Evolutionary conservation across 2,329 filamentous ascomycete genomes (phyloP).

Genomic region (Fusarium goolgardi): DNA sequence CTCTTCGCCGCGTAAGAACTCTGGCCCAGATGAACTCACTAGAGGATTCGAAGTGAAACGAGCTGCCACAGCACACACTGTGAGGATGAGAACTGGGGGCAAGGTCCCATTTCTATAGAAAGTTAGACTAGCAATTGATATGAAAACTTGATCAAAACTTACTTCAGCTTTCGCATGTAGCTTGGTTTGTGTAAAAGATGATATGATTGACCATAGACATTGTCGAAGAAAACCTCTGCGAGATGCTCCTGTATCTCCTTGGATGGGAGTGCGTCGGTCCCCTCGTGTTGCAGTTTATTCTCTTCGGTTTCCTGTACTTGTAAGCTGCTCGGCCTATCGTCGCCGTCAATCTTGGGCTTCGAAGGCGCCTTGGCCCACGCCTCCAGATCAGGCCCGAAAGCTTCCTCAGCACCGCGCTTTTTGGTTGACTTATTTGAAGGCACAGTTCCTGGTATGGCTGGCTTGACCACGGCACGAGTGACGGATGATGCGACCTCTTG

Average conservation of each 20-base stretch:
- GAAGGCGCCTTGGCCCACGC: conserved; percentile 77
- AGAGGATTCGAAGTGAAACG: conserved; percentile 92
- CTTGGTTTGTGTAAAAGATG: conserved; percentile 95
- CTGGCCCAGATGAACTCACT: conserved; percentile 76
- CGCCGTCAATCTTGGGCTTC: conserved; percentile 62
- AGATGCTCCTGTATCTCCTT: conserved; percentile 93
- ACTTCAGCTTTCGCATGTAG: conserved; percentile 89
- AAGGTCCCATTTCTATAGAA: conserved; percentile 65
- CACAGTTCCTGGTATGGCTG: conserved; percentile 70
- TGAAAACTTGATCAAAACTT: conserved; percentile 50
- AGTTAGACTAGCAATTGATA: conserved; percentile 12
- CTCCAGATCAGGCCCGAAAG: conserved; percentile 84
- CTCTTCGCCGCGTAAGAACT: conserved; percentile 86
- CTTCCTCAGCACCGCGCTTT: conserved; percentile 87
- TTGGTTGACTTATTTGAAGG: conserved; percentile 65
- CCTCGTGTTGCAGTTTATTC: conserved; percentile 81
- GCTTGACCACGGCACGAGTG: conserved; percentile 85
- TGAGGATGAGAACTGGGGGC: conserved; percentile 90
- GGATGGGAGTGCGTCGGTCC: conserved; percentile 82
- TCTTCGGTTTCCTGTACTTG: conserved; percentile 77
- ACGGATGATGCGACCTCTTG: conserved; percentile 74
- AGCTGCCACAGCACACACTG: conserved; percentile 94
- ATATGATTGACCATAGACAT: conserved; percentile 94
- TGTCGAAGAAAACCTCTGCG: conserved; percentile 94
- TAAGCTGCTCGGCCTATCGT: conserved; percentile 59